Conservation (phyloP, 176 grass and related monocot species). For the Saccharum officinarum region DNA sequence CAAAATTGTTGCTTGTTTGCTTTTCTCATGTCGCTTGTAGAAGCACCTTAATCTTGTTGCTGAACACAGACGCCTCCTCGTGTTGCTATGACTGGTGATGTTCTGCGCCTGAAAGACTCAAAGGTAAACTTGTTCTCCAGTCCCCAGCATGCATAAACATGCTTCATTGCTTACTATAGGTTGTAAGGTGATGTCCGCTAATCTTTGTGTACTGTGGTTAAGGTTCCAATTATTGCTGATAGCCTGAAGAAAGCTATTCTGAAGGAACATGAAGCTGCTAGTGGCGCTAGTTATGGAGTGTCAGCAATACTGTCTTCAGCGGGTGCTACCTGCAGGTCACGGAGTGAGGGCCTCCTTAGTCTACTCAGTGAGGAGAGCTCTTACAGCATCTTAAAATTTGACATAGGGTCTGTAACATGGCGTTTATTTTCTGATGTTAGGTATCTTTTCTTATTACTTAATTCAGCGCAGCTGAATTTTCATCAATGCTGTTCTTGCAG, state of each 20-base stretch:
- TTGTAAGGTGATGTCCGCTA: slow-evolving; percentile 1
- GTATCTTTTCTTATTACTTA: neutral
- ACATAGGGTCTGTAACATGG: slow-evolving; percentile 55
- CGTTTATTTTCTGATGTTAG: neutral
- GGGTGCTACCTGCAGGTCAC: slow-evolving; percentile 48
- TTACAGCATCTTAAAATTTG: slow-evolving; percentile 86
- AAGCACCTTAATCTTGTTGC: neutral
- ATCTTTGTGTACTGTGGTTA: slow-evolving; percentile 18
- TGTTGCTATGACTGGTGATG: slow-evolving; percentile 86
- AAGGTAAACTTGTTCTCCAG: slow-evolving; percentile 52
- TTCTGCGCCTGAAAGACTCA: slow-evolving; percentile 61
- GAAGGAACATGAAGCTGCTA: slow-evolving; percentile 56
- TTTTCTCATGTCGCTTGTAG: slow-evolving; percentile 7
- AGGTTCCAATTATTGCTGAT: slow-evolving; percentile 66
- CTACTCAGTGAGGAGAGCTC: slow-evolving; percentile 63
- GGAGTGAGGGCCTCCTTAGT: slow-evolving; percentile 62
- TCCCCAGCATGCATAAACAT: neutral
- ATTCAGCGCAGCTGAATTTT: neutral
- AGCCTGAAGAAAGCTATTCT: slow-evolving; percentile 73
- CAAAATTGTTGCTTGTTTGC: neutral
- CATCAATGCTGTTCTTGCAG: slow-evolving; percentile 38
- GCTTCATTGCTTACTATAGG: neutral
- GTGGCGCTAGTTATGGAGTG: slow-evolving; percentile 58
- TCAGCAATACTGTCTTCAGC: slow-evolving; percentile 70
- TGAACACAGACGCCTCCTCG: slow-evolving; percentile 62